Base-by-base conservation (phyloP, 306 rosid genomes). In the Ochetophila trinervis region DNA sequence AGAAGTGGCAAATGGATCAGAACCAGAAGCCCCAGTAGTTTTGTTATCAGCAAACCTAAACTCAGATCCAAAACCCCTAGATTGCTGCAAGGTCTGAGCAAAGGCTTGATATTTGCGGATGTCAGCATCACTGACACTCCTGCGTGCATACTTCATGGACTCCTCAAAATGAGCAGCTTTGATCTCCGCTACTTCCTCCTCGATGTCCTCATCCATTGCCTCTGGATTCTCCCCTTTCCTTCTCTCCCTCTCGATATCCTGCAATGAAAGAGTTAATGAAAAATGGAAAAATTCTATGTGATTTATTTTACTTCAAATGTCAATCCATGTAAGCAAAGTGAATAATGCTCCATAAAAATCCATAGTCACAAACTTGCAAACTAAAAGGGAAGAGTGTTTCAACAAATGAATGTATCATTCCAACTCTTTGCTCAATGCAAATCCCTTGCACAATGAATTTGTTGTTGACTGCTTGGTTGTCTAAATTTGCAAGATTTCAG, bases 71-170 rank as follows among this genome's bases (percentile, higher is more conserved):
- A 87, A 53, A 22, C 90, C 90, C 21, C 94, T 85, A 32, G 94
- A 87, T 60, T 87, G 86, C 48, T 78, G 88, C 63, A 87, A 68
- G 22, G 94, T 80, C 75, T 87, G 90, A 73, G 94, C 86, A 76
- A 87, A 87, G 20, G 73, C 68, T 76, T 84, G 90, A 68, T 87
- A 84, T 69, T 84, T 87, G 65, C 84, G 82, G 66, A 87, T 84
- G 75, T 82, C 89, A 1, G 87, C 84, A 59, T 87, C 89, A 17
- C 87, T 84, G 10, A 87, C 93, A 75, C 93, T 84, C 67, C 93
- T 52, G 35, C 89, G 76, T 64, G 93, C 89, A 77, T 60, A 84
- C 76, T 87, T 87, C 88, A 86, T 86, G 0, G 92, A 81, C 73
- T 86, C 89, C 76, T 84, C 90, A 4, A 87, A 87, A 69, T 82